Base-by-base conservation (phyloP, 108 stramenopile genomes). In the Pinguiococcus pyrenoidosus region DNA sequence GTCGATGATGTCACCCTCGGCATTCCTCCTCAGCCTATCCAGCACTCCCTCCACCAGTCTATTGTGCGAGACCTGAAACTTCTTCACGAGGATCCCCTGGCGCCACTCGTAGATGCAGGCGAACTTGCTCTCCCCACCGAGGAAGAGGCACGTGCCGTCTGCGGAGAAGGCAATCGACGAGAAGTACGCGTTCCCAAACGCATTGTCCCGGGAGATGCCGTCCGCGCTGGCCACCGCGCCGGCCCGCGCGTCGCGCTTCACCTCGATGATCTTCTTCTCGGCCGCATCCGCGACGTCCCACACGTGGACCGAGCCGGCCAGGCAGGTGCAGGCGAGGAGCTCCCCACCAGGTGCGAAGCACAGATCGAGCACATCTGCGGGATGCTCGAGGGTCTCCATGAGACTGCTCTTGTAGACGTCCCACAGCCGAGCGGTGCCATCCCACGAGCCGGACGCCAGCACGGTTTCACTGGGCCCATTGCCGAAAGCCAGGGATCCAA, bases 31-130 rank as follows among this genome's bases (percentile, higher is more conserved):
- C 22, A 77, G 61, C 32, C 73, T 40, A 34, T 75, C 72, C 30
- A 73, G 18, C 10, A 73, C 49, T 12, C 53, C 71, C 7, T 64
- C 72, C 32, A 66, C 27, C 1, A 35, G 36, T 22, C 93, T 67
- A 62, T 92, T 93, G 71, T 92, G 90, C 8, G 83, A 84, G n/a
- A 99, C 73, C 71, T 94, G 92, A 56, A 93, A 99, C 66, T 99
- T 99, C 45, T 91, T 89, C 55, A 99, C 52, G 9, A 99, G 68
- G 8, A 94, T 80, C 51, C 85, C 82, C 37, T 80, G 78, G 3
- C 79, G 85, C 29, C 82, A 68, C 51, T 86, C 85, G 73, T 96
- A 99, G 50, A 96, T 87, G 64, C 98, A 99, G 24, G 95, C 85
- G 60, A 80, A 96, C 60, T 91, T 95, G 55, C 85, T 85, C 56